Evolutionary conservation across 495 filamentous ascomycete genomes (phyloP), one percentile per base, ranked within the genome.

Genomic region (Parmelia sp.): DNA sequence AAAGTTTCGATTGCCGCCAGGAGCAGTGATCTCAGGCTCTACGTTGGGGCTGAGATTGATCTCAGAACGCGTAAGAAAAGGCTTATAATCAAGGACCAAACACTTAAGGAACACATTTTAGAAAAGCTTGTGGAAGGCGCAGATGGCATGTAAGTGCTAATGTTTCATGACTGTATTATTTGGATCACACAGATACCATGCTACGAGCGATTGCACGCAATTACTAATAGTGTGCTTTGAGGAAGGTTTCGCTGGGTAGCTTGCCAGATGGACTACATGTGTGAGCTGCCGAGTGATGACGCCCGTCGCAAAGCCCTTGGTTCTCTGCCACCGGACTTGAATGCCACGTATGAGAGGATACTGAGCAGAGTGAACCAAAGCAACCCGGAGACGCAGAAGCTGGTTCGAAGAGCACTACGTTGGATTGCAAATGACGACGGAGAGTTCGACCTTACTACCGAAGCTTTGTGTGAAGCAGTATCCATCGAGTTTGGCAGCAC

Each of bases 161-260:
- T 4, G 6, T 44, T 44, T 44, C 40, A 29, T 23, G 0, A 12
- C 3, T 4, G n/a, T n/a, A n/a, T n/a, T n/a, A n/a, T n/a, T n/a
- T n/a, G n/a, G n/a, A n/a, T n/a, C 35, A 19, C 37, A 3, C 4
- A 33, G 12, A 14, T 44, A 21, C 14, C 17, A 21, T 3, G 8
- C 4, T 19, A 14, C 21, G 40, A 40, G 39, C 9, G 12, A 10
- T 44, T 21, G 1, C 3, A 44, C 17, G 12, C 39, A n/a, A n/a
- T 44, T 44, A 45, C 42, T 45, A 10, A 45, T 2, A n/a, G 6
- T 10, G 21, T 17, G 5, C 7, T n/a, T 23, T 45, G 42, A 6
- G 10, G 21, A 57, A 78, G 74, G 76, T 77, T 78, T 62, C 70
- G 75, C 29, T 78, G 76, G 75, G 74, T 76, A 17, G 37, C 71